A percentile compares a stretch with the other conserved stretches of the same genome.
phyloP scores from a whole-genome alignment of 2,329 filamentous ascomycete genomes.

The Exophiala aquamarina region DNA sequence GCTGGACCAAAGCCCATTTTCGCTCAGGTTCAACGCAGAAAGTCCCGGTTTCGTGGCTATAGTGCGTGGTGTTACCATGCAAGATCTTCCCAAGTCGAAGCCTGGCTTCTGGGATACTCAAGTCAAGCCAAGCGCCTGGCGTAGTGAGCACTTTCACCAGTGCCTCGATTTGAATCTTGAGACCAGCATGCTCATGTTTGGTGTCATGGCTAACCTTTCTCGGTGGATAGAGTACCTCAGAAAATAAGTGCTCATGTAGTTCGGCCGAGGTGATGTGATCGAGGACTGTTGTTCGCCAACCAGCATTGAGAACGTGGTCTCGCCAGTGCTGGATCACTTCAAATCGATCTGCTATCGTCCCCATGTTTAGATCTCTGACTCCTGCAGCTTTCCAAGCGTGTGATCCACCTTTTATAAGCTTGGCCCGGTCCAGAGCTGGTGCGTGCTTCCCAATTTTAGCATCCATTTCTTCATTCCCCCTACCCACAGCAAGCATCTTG shows the following conservation, averaged over 20 bases:
- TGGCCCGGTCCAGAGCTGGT: conserved; percentile 36
- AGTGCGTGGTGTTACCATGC: conserved; percentile 33
- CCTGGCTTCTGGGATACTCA: conserved; percentile 47
- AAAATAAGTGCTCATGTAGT: conserved; percentile 38
- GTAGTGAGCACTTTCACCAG: conserved; percentile 43
- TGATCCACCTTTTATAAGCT: conserved; percentile 39
- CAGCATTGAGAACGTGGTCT: conserved; percentile 33
- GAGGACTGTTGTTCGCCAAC: conserved; percentile 35
- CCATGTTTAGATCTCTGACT: conserved; percentile 38
- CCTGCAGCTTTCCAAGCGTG: conserved; percentile 43
- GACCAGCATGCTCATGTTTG: conserved; percentile 28
- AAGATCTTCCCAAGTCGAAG: conserved; percentile 47
- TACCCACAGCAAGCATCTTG: conserved; percentile 33
- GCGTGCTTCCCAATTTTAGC: conserved; percentile 38
- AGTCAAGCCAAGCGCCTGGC: conserved; percentile 48
- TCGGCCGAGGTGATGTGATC: conserved; percentile 34
- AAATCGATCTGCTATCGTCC: conserved; percentile 36
- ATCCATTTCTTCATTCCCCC: conserved; percentile 34
- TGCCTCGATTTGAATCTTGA: conserved; percentile 48
- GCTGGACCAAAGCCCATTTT: conserved; percentile 56
- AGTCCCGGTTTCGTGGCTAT: conserved; percentile 11
- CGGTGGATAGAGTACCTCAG: conserved; percentile 39
- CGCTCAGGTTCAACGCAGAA: conserved; percentile 33
- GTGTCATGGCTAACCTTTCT: conserved; percentile 26
- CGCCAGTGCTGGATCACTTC: conserved; percentile 36